Evolutionary conservation across 768 basidiomycete genomes (phyloP), one percentile per base, ranked within the genome.

Genomic region (Xerocomus potaroensis): DNA sequence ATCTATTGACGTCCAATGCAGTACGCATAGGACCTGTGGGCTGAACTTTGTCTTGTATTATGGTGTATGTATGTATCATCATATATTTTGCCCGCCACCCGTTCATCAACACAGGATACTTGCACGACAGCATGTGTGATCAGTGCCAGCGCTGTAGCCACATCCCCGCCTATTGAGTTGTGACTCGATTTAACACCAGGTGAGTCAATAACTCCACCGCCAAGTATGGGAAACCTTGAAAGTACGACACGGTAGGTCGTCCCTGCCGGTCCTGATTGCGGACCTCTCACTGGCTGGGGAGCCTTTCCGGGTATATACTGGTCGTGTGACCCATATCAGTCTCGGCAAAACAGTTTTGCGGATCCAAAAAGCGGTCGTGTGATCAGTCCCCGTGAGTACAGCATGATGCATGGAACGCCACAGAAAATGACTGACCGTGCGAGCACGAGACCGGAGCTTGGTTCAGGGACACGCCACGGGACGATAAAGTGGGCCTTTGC

Each of bases 21-120:
- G 60, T 61, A 61, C 22, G 60, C 60, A 46, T 62, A 53, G 35
- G 7, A 26, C 42, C 23, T 26, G 30, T n/a, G 23, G 26, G 38
- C 36, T 5, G 26, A 6, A 6, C 26, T 34, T 32, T 9, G 21
- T 36, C 21, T 18, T 50, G 37, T 58, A 41, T 33, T 32, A 7
- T 36, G 39, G 32, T 48, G 50, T 60, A 47, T 55, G 50, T 38
- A 41, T n/a, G n/a, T n/a, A n/a, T n/a, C 35, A 35, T 24, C 4
- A 38, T 10, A 24, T 38, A 36, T 42, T 44, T 15, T 40, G 14
- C 35, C 24, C n/a, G 21, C 32, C 19, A 9, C 22, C 8, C 33
- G 18, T 48, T 43, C 4, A 19, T 26, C 21, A 12, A 9, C 11
- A 14, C 27, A 21, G 3, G 21, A 30, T 9, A 8, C 31, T 8